Evolutionary conservation across 805 yeast species (phyloP), one percentile per base, ranked within the genome.

Genomic region (Ogataea polymorpha): DNA sequence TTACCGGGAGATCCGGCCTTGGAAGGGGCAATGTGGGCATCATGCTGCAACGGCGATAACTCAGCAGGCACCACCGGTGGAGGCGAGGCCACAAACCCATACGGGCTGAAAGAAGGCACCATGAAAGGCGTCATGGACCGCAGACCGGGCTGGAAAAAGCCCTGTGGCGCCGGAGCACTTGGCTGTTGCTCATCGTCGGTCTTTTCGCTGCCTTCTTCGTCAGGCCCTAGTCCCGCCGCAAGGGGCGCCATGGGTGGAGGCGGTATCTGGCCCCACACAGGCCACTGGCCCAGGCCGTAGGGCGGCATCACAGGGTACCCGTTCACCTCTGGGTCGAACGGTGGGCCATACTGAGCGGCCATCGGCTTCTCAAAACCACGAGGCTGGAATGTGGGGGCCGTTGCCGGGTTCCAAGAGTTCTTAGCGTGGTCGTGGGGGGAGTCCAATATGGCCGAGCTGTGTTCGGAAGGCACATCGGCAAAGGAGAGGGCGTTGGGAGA

Each of bases 371-470:
- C 49, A 33, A 36, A 44, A 28, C 61, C 71, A 46, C 54, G 40
- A 16, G 86, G 86, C 11, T 75, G 75, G 55, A 80, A 80, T 1
- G 82, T 64, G 8, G 79, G 62, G 4, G 84, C 80, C 14, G 80
- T 65, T 6, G 82, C 84, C 0, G 85, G 84, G 56, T 79, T 79
- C 86, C 86, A 81, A 50, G 78, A 75, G 51, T 66, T 73, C 31
- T 54, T 56, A 11, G 35, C 26, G 9, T 51, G 48, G 14, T 45
- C 52, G 17, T 46, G 35, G 8, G 55, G 39, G 25, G 51, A 51
- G 23, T 68, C 72, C 32, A 59, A 42, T 15, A 56, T 49, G 7
- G 55, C 46, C 0, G 70, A 62, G 37, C 59, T 63, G 23, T 57
- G 66, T 23, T 68, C 71, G 4, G 72, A 63, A 8, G 45, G 50